Evolutionary conservation across 176 grass and related monocot species (phyloP).

Genomic region (Urochloa ruziziensis): DNA sequence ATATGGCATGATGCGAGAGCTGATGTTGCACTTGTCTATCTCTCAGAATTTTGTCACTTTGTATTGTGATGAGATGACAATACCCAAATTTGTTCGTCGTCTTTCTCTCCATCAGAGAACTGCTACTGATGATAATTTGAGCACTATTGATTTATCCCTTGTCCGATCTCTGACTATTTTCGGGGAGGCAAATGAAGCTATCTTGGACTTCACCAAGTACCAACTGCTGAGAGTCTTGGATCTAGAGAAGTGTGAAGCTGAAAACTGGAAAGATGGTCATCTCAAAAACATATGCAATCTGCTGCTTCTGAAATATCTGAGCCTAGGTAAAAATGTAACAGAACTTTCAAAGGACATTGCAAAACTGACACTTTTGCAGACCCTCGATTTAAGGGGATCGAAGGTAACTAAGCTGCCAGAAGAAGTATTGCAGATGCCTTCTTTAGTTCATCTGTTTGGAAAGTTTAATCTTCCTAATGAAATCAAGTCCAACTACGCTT

Average conservation of each 20-base stretch:
- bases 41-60: not conserved
- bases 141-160: not conserved
- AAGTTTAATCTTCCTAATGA: no score
- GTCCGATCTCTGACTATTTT: not conserved
- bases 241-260: not conserved
- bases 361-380: slow-evolving; percentile 4
- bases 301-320: not conserved
- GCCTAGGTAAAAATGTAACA: not conserved
- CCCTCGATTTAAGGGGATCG: not conserved
- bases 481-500: no score
- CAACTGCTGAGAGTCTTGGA: not conserved
- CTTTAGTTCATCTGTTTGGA: no score
- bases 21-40: not conserved
- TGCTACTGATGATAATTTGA: no score
- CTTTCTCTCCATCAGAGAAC: not conserved
- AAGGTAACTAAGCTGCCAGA: no score
- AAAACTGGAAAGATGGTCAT: not conserved
- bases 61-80: not conserved
- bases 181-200: not conserved
- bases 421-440: no score
- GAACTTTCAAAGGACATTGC: not conserved
- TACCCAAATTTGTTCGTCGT: not conserved
- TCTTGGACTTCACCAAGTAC: not conserved
- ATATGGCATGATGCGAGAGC: not conserved
- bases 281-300: not conserved